These are phyloP conservation scores for Novymonas esmeraldas DNA, from an alignment of 208 protist genomes.

Conservation along the genomic window DNA sequence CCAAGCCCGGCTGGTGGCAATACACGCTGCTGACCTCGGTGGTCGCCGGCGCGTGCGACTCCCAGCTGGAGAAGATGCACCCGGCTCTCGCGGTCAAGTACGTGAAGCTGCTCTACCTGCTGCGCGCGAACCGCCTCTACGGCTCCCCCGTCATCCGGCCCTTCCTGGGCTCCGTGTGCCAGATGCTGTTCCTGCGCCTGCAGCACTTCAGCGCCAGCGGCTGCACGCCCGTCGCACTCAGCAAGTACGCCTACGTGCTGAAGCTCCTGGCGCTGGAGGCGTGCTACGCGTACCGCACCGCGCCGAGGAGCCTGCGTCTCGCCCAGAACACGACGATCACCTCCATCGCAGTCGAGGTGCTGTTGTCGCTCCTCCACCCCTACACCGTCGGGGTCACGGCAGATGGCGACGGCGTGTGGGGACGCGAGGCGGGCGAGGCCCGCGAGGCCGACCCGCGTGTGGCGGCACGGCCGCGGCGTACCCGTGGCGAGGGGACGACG, in stretches of 20 bases:
- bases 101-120: conserved; percentile 74
- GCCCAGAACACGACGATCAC: conserved; percentile 34
- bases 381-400: too few relatives aligned
- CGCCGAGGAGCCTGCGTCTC: conserved; percentile 40
- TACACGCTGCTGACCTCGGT: conserved; percentile 56
- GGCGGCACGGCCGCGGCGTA: neutral
- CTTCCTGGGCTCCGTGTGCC: conserved; percentile 55
- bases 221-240: conserved; percentile 60
- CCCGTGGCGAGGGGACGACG: too few relatives aligned
- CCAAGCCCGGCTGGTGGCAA: conserved; percentile 22
- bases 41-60: conserved; percentile 61
- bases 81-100: conserved; percentile 83
- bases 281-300: conserved; percentile 43
- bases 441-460: neutral
- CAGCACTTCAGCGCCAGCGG: conserved; percentile 51
- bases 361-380: conserved; percentile 52
- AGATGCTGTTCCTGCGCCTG: conserved; percentile 69
- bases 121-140: conserved; percentile 67
- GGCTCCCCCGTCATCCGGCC: conserved; percentile 47
- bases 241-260: conserved; percentile 89
- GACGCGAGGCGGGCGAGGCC: conserved; percentile 1
- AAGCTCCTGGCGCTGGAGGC: conserved; percentile 81
- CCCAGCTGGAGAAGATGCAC: conserved; percentile 43
- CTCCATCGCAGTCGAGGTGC: conserved; percentile 42
- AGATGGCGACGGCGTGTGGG: conserved; percentile 1